A percentile compares a stretch with the other conserved stretches of the same genome.
Conservation (phyloP, 768 basidiomycete genomes). For the Mycena albidolilacea region DNA sequence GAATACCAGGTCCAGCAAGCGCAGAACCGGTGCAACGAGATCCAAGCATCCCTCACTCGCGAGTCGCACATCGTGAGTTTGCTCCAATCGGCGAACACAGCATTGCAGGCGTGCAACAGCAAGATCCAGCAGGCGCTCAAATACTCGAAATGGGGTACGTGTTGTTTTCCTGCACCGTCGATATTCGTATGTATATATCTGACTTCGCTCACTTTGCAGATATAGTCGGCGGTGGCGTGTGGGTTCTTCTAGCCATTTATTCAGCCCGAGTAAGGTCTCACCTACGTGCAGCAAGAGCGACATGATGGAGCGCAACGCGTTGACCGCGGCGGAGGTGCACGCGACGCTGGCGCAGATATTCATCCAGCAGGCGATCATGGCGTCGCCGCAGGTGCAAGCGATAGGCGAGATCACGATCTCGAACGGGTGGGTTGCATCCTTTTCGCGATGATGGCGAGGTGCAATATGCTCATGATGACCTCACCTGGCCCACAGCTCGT, state of each 20-base stretch:
- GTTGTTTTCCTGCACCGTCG: background rate
- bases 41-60: slow-evolving; percentile 53
- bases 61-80: slow-evolving; percentile 59
- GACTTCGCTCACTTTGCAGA: slow-evolving; percentile 44
- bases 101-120: slow-evolving; percentile 50
- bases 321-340: slow-evolving; percentile 53
- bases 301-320: slow-evolving; percentile 59
- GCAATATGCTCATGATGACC: background rate
- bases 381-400: slow-evolving; percentile 55
- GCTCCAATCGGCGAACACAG: slow-evolving; percentile 52
- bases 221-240: slow-evolving; percentile 56
- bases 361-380: slow-evolving; percentile 55
- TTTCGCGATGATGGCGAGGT: background rate
- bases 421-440: slow-evolving; percentile 49
- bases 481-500: slow-evolving; percentile 2
- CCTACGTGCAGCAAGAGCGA: too few relatives aligned
- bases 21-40: slow-evolving; percentile 50
- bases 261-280: too few relatives aligned
- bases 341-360: slow-evolving; percentile 53
- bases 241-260: too few relatives aligned
- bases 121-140: slow-evolving; percentile 55
- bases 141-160: slow-evolving; percentile 58
- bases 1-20: slow-evolving; percentile 56
- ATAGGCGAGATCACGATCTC: slow-evolving; percentile 56
- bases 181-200: background rate